Percentiles rank a stretch among this genome's conserved stretches.
phyloP scores from a whole-genome alignment of 2,329 filamentous ascomycete species.

The Epichloe uncinata region DNA sequence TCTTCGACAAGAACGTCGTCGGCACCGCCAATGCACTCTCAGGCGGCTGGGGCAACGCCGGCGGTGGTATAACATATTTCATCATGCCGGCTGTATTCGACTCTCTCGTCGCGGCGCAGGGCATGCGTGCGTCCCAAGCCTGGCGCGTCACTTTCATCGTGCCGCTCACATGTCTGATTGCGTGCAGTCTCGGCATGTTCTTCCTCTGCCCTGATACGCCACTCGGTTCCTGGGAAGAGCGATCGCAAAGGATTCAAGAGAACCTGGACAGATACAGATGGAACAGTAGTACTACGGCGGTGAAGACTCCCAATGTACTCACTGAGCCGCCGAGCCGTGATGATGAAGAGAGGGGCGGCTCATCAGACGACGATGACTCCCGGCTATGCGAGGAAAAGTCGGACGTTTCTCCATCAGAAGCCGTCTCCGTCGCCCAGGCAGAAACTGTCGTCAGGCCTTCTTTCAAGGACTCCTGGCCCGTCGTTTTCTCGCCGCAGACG shows the following conservation, averaged over 20 bases:
- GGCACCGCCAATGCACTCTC: conserved; percentile 79
- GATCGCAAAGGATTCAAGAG: conserved; percentile 43
- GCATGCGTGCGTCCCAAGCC: conserved; percentile 51
- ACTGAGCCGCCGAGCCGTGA: conserved; percentile 23
- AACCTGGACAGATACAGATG: conserved; percentile 35
- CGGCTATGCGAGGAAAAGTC: conserved; percentile 29
- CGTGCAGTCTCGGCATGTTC: conserved; percentile 54
- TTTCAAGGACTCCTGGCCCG: conserved; percentile 29
- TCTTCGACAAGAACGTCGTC: conserved; percentile 86
- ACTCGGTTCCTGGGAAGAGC: conserved; percentile 67
- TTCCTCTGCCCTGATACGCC: conserved; percentile 71
- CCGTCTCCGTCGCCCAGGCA: conserved; percentile 39
- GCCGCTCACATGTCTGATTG: conserved; percentile 62
- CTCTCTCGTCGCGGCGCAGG: conserved; percentile 47
- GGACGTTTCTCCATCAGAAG: conserved; percentile 34
- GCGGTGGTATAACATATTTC: conserved; percentile 86
- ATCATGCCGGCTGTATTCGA: conserved; percentile 86
- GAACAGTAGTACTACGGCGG: conserved; percentile 27
- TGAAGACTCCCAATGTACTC: conserved; percentile 37
- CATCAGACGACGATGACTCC: conserved; percentile 2
- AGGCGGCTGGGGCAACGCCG: conserved; percentile 75
- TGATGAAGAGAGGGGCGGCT: conserved; percentile 16
- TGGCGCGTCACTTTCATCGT: conserved; percentile 82
- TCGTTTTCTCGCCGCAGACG: conserved; percentile 41
- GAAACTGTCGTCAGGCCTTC: conserved; percentile 45